Conservation (phyloP, 208 protist genomes). For the Angomonas ambiguus region DNA sequence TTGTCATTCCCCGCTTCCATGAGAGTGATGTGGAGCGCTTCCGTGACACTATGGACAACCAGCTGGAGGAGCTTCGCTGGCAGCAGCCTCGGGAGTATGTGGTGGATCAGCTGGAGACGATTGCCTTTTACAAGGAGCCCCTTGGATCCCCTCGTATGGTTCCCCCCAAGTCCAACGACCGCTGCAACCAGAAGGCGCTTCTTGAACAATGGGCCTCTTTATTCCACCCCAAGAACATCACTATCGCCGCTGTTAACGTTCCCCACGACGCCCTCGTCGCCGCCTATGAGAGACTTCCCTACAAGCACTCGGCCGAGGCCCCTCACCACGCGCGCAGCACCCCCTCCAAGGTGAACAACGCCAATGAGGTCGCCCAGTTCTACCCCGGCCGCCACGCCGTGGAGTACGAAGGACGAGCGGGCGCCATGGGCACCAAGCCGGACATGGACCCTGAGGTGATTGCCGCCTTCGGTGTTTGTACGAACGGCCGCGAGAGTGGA, state of each 20-base stretch:
- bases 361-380: constrained; percentile 71
- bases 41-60: constrained; percentile 86
- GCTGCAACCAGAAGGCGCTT: constrained; percentile 64
- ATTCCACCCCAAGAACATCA: constrained; percentile 63
- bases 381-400: constrained; percentile 53
- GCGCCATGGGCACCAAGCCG: constrained; percentile 74
- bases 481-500: constrained; percentile 48
- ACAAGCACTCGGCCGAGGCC: constrained; percentile 64
- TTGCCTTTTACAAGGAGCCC: constrained; percentile 90
- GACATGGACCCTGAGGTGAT: constrained; percentile 79
- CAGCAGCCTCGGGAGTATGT: constrained; percentile 70
- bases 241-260: constrained; percentile 76
- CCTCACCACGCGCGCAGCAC: constrained; percentile 52
- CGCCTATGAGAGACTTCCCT: constrained; percentile 73
- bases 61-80: constrained; percentile 74
- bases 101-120: constrained; percentile 70
- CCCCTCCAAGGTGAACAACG: constrained; percentile 30
- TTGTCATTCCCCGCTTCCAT: constrained; percentile 77
- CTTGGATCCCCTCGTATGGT: constrained; percentile 74
- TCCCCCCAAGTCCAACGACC: constrained; percentile 61
- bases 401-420: constrained; percentile 61
- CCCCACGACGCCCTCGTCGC: constrained; percentile 72
- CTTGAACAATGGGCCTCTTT: constrained; percentile 69
- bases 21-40: constrained; percentile 82
- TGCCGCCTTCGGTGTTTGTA: constrained; percentile 60